Evolutionary conservation across 2,329 filamentous ascomycete genomes (phyloP).

Genomic region (Alternaria rosae): DNA sequence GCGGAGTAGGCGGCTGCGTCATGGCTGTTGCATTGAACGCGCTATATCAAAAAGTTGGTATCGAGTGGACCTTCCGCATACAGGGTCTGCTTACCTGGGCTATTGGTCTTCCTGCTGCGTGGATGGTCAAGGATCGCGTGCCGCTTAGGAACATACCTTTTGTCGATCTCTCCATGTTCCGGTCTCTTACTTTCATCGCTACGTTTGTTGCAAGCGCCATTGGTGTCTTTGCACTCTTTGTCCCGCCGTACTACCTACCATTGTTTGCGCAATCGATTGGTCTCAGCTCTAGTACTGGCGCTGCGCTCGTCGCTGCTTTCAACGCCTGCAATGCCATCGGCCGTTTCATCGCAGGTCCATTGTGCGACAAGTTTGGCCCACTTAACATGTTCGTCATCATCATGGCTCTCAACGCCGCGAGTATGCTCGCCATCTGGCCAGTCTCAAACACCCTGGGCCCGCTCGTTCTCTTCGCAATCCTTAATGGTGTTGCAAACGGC

Average conservation of each 20-base stretch:
- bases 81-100: constrained; percentile 35
- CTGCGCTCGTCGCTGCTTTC: constrained; percentile 36
- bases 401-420: constrained; percentile 34
- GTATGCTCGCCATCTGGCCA: constrained; percentile 44
- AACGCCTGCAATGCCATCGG: constrained; percentile 42
- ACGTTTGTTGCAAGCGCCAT: constrained; percentile 35
- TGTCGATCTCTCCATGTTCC: constrained; percentile 36
- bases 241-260: constrained; percentile 41
- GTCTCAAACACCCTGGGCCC: constrained; percentile 34
- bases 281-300: constrained; percentile 34
- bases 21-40: constrained; percentile 37
- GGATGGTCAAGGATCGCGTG: constrained; percentile 36
- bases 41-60: constrained; percentile 34
- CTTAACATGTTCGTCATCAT: constrained; percentile 43
- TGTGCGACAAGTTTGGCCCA: constrained; percentile 41
- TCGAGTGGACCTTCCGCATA: constrained; percentile 43
- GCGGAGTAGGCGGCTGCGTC: constrained; percentile 37
- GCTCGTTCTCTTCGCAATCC: constrained; percentile 34
- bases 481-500: constrained; percentile 43
- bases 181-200: constrained; percentile 28
- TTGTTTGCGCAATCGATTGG: constrained; percentile 39
- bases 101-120: constrained; percentile 36
- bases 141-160: constrained; percentile 29
- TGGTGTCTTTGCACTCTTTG: constrained; percentile 40
- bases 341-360: constrained; percentile 33